Evolutionary conservation across 208 protist species (phyloP).

Genomic region (Crithidia expoeki): DNA sequence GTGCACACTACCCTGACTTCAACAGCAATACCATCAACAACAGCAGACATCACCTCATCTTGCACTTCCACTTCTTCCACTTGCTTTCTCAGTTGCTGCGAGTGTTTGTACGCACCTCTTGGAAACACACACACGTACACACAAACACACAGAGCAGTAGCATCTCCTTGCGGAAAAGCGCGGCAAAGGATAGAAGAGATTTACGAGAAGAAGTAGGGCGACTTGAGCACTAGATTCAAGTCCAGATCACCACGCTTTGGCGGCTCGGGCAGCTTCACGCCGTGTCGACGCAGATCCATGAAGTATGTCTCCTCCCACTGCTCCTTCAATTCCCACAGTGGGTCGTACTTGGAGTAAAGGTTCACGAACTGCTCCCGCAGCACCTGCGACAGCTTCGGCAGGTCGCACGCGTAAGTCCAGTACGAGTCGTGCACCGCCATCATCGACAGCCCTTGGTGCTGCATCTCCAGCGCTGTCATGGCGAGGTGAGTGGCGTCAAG

Average conservation of each 20-base stretch:
- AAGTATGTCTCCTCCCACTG: constrained; percentile 93
- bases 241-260: constrained; percentile 88
- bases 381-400: constrained; percentile 92
- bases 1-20: too few species aligned
- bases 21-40: too few species aligned
- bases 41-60: too few species aligned
- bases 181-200: neutral
- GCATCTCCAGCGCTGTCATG: constrained; percentile 96
- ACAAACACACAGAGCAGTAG: neutral
- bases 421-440: constrained; percentile 99
- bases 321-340: constrained; percentile 91
- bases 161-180: too few species aligned
- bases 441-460: constrained; percentile 82
- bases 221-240: constrained; percentile 85
- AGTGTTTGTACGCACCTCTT: too few species aligned
- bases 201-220: constrained; percentile 94
- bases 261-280: constrained; percentile 83
- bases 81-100: too few species aligned
- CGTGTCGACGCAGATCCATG: constrained; percentile 84
- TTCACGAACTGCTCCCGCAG: constrained; percentile 97
- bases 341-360: constrained; percentile 94
- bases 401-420: constrained; percentile 97
- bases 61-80: too few species aligned
- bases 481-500: constrained; percentile 98
- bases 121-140: neutral